These are phyloP conservation scores for Oemleria cerasiformis DNA, from an alignment of 306 rosid genomes.

Conservation along the genomic window DNA sequence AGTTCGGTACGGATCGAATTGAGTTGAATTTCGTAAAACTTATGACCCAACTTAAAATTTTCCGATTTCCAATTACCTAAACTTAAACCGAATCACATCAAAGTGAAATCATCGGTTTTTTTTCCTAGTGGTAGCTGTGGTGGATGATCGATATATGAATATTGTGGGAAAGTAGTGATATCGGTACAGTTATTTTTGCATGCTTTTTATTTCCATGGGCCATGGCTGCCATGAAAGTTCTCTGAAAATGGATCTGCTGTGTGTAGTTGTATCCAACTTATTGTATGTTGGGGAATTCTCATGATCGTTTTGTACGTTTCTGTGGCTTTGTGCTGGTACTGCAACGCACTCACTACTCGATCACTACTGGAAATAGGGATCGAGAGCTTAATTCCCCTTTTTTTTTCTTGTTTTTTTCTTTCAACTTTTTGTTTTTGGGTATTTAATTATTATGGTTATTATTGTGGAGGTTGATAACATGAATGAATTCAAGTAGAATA, in stretches of 20 bases:
- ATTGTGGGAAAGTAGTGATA: too few relatives aligned
- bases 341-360: neutral
- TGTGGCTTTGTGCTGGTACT: neutral
- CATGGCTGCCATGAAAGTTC: conserved; percentile 7
- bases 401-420: conserved; percentile 19
- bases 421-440: conserved; percentile 10
- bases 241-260: neutral
- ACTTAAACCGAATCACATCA: too few relatives aligned
- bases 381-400: conserved; percentile 11
- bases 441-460: conserved; percentile 31
- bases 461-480: conserved; percentile 39
- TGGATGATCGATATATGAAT: too few relatives aligned
- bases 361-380: conserved; percentile 13
- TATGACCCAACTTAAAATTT: too few relatives aligned
- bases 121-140: too few relatives aligned
- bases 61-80: too few relatives aligned
- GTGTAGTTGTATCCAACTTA: conserved; percentile 11
- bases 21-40: too few relatives aligned
- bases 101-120: too few relatives aligned
- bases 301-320: conserved; percentile 10
- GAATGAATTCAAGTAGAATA: conserved; percentile 50
- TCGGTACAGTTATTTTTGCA: conserved; percentile 11
- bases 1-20: too few relatives aligned
- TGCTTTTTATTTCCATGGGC: neutral
- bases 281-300: conserved; percentile 1